These are phyloP conservation scores for Canna indica DNA, from an alignment of 176 grass and related monocot species.

Conservation along the genomic window DNA sequence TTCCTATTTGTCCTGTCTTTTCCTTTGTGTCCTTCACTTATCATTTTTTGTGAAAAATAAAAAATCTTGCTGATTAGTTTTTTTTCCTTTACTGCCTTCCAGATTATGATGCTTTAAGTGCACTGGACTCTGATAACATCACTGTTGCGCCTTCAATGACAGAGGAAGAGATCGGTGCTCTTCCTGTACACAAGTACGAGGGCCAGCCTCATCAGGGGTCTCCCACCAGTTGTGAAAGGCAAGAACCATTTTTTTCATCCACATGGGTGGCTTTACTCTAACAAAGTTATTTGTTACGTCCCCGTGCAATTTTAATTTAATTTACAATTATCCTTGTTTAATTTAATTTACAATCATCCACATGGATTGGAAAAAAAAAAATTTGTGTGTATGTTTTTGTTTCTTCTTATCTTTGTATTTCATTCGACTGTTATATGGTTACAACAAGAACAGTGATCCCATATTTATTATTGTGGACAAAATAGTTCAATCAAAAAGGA, in stretches of 20 bases:
- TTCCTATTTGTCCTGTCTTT: neutral
- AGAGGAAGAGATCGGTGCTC: constrained; percentile 93
- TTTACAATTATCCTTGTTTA: neutral
- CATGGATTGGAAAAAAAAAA: no score
- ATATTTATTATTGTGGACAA: no score
- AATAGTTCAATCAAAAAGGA: no score
- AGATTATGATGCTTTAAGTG: constrained; percentile 93
- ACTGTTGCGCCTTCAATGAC: constrained; percentile 71
- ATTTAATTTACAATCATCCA: no score
- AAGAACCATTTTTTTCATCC: constrained; percentile 29
- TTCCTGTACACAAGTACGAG: constrained; percentile 91
- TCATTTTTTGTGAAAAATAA: no score
- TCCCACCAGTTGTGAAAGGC: constrained; percentile 38
- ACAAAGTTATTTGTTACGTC: neutral
- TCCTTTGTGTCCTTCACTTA: no score
- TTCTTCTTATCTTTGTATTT: no score
- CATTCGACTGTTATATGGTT: no score
- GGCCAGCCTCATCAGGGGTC: constrained; percentile 23
- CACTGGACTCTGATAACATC: constrained; percentile 59
- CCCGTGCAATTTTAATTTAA: neutral
- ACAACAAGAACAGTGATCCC: no score
- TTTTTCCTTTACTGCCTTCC: constrained; percentile 22
- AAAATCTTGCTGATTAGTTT: neutral
- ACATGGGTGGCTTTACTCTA: neutral
- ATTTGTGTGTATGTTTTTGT: no score